Conservation (phyloP, 1,139 yeast genomes). For the Barnettozyma hawaiiensis region DNA sequence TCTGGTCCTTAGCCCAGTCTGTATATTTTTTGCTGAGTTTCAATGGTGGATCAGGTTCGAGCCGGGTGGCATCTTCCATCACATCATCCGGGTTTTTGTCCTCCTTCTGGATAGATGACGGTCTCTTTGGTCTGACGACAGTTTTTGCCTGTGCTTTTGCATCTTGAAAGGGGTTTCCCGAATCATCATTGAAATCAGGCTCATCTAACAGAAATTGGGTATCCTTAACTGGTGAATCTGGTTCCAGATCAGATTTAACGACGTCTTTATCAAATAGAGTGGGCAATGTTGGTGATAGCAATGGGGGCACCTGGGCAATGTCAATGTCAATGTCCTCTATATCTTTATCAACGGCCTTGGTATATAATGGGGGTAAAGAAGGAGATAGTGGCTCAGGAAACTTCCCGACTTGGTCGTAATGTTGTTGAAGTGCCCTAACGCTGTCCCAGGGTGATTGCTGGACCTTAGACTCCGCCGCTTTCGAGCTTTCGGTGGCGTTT, state of each 20-base stretch:
- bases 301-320: constrained; percentile 5
- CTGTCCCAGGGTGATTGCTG: not conserved
- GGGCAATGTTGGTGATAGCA: constrained; percentile 25
- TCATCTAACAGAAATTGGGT: not conserved
- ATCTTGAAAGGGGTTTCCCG: not conserved
- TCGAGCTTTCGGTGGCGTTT: not conserved
- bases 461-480: too few relatives aligned
- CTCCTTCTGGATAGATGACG: not conserved
- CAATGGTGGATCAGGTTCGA: not conserved
- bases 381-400: not conserved
- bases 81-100: not conserved
- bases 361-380: not conserved
- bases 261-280: constrained; percentile 9
- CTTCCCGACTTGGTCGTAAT: not conserved
- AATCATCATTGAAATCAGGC: not conserved
- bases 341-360: not conserved
- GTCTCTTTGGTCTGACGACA: too few relatives aligned
- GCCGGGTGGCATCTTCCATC: constrained; percentile 1
- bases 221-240: constrained; percentile 1
- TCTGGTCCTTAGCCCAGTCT: constrained; percentile 16
- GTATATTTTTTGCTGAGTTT: constrained; percentile 8
- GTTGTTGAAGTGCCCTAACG: not conserved
- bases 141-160: not conserved
- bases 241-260: not conserved
- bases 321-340: not conserved